Percentiles rank a stretch among this genome's conserved stretches.
These are phyloP conservation scores for Wakefieldia striispora DNA, from an alignment of 768 basidiomycete genomes.

Conservation along the genomic window DNA sequence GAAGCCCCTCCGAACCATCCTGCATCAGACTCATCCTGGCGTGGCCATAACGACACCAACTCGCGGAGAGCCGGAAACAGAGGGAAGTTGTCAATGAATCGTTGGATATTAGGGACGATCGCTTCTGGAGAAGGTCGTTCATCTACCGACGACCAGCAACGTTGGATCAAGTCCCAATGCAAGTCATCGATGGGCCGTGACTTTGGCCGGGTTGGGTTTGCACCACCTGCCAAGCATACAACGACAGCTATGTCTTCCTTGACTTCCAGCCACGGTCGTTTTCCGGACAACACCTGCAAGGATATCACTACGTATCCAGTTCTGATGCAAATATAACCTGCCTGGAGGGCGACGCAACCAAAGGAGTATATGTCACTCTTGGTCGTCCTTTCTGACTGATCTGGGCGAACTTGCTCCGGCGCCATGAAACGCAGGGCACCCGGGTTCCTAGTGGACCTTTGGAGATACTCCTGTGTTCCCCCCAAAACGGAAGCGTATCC, in stretches of 20 bases:
- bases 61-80: not conserved
- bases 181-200: slow-evolving; percentile 1
- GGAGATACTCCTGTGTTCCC: slow-evolving; percentile 3
- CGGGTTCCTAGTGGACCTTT: slow-evolving; percentile 25
- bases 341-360: slow-evolving; percentile 31
- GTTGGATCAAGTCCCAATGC: slow-evolving; percentile 10
- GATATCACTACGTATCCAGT: not conserved
- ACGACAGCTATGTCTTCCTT: not conserved
- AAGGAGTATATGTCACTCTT: slow-evolving; percentile 21
- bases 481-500: slow-evolving; percentile 33
- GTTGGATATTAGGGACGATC: not conserved
- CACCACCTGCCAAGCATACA: slow-evolving; percentile 9
- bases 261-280: slow-evolving; percentile 12
- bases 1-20: too few relatives aligned
- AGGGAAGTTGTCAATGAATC: not conserved
- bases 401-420: slow-evolving; percentile 29
- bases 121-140: not conserved
- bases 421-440: slow-evolving; percentile 45
- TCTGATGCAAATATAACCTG: slow-evolving; percentile 2
- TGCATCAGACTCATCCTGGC: too few relatives aligned
- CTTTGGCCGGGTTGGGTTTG: slow-evolving; percentile 1
- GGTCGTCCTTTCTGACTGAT: slow-evolving; percentile 4
- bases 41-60: too few relatives aligned
- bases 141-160: slow-evolving; percentile 2
- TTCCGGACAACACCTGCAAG: slow-evolving; percentile 23